These are phyloP conservation scores for Penicillium oxalicum DNA, from an alignment of 2,329 filamentous ascomycete genomes.

Conservation along the genomic window DNA sequence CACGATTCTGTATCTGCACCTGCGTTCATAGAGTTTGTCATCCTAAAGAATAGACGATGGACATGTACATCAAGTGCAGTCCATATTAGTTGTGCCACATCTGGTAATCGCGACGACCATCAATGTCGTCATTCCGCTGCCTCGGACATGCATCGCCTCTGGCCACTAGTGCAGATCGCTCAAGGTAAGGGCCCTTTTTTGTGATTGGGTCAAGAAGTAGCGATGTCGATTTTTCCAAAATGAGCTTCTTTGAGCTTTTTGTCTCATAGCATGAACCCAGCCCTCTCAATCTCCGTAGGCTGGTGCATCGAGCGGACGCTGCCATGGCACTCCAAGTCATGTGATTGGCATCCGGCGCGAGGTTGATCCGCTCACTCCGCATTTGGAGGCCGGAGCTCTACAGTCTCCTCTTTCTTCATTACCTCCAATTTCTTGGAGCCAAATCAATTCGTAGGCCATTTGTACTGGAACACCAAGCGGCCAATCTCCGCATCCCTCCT, in stretches of 20 bases:
- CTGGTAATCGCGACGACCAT: too few relatives aligned
- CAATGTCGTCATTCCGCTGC: slow-evolving; percentile 16
- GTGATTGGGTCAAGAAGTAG: too few relatives aligned
- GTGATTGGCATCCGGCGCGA: slow-evolving; percentile 13
- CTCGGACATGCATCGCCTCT: slow-evolving; percentile 2
- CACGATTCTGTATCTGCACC: too few relatives aligned
- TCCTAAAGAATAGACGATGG: too few relatives aligned
- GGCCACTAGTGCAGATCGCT: neutral
- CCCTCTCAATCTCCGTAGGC: too few relatives aligned
- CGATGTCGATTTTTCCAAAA: too few relatives aligned
- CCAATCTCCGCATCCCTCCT: neutral
- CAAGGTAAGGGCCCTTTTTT: neutral
- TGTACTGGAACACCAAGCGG: neutral
- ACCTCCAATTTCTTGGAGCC: slow-evolving; percentile 14
- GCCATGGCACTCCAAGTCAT: slow-evolving; percentile 6
- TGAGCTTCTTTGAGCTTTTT: too few relatives aligned
- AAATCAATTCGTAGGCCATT: neutral
- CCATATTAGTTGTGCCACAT: too few relatives aligned
- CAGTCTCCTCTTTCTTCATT: slow-evolving; percentile 8
- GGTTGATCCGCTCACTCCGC: slow-evolving; percentile 19
- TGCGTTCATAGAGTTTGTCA: too few relatives aligned
- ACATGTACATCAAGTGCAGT: too few relatives aligned
- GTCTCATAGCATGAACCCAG: too few relatives aligned
- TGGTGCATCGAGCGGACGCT: too few relatives aligned
- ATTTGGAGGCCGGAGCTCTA: slow-evolving; percentile 16